Base-by-base conservation (phyloP, 2,329 filamentous ascomycete genomes). In the Apiospora hydei region DNA sequence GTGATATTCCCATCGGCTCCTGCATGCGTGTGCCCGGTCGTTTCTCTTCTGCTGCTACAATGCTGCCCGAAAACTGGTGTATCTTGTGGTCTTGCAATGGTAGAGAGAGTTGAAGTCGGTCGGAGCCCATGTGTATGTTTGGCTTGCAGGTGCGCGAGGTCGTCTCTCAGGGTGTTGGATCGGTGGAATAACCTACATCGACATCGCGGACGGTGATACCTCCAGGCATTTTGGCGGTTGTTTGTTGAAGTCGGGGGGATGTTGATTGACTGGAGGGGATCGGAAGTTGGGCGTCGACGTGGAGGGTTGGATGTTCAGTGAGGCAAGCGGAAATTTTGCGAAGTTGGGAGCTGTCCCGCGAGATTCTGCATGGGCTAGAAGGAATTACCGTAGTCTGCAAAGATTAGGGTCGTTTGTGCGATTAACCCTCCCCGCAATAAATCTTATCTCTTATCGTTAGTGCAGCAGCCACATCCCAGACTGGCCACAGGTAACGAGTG, bases 181-280 rank as follows among this genome's bases (percentile, higher is more conserved):
- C 78, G 21, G 21, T 16, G 76, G 77, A 73, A 78, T 77, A 80
- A 90, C 90, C 86, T 91, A 93, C 92, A 90, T 94, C 92, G 85
- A 95, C 93, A 88, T 95, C 93, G 87, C 93, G 93, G 87, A 96
- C 93, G 81, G 88, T 90, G 84, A 94, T 89, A 86, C 93, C 93
- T 86, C 92, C 90, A 84, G 88, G 86, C 93, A 95, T 95, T 85
- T 88, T 94, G 47, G 49, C 68, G 68, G 68, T 51, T 57, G 18
- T 16, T 69, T 49, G 67, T 44, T 69, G 44, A 47, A 38, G 47
- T 30, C 44, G 67, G 67, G 16, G 26, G 47, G 26, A 38, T 69
- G 57, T 49, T 21, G 67, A 69, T 69, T n/a, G 67, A 30, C 67
- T 68, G 43, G 67, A 34, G 24, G 67, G 46, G 43, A 34, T 61